phyloP scores from a whole-genome alignment of 1,284 basidiomycete genomes.

The Farysia itapuensis region DNA sequence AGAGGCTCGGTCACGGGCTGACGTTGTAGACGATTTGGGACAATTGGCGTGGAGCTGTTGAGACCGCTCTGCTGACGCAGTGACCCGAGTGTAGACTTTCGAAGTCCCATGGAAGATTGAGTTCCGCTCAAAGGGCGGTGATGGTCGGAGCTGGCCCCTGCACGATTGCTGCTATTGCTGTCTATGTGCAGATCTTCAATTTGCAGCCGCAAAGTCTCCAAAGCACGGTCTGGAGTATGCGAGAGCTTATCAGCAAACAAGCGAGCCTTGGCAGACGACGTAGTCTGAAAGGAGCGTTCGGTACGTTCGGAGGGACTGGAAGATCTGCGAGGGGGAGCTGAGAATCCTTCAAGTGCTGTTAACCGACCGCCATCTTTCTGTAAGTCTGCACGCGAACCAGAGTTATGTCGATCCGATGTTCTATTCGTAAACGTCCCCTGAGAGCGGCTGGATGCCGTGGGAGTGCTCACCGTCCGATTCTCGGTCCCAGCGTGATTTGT shows the following conservation, averaged over 20 bases:
- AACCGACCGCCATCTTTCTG: slow-evolving; percentile 26
- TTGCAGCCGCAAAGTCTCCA: slow-evolving; percentile 13
- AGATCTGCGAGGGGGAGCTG: too few species aligned
- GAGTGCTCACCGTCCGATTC: too few species aligned
- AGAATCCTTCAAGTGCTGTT: too few species aligned
- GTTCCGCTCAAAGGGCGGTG: slow-evolving; percentile 4
- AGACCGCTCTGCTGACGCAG: slow-evolving; percentile 19
- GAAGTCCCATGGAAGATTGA: slow-evolving; percentile 17
- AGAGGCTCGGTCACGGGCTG: slow-evolving; percentile 29
- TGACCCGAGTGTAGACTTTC: slow-evolving; percentile 10
- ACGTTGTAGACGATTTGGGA: slow-evolving; percentile 11
- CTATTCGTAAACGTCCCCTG: slow-evolving; percentile 44
- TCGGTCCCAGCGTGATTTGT: too few species aligned
- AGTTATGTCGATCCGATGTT: slow-evolving; percentile 42
- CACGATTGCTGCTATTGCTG: background rate
- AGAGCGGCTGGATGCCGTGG: slow-evolving; percentile 35
- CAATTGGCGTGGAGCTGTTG: slow-evolving; percentile 12
- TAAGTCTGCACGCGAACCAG: slow-evolving; percentile 42
- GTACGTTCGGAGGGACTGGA: slow-evolving; percentile 13
- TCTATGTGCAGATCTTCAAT: slow-evolving; percentile 16
- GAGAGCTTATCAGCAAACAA: slow-evolving; percentile 2
- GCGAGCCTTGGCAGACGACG: slow-evolving; percentile 15
- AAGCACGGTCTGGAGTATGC: slow-evolving; percentile 5
- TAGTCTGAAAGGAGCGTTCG: slow-evolving; percentile 11
- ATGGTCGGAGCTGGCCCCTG: too few species aligned